Base-by-base conservation (phyloP, 2,329 filamentous ascomycete species). In the Beauveria australis region DNA sequence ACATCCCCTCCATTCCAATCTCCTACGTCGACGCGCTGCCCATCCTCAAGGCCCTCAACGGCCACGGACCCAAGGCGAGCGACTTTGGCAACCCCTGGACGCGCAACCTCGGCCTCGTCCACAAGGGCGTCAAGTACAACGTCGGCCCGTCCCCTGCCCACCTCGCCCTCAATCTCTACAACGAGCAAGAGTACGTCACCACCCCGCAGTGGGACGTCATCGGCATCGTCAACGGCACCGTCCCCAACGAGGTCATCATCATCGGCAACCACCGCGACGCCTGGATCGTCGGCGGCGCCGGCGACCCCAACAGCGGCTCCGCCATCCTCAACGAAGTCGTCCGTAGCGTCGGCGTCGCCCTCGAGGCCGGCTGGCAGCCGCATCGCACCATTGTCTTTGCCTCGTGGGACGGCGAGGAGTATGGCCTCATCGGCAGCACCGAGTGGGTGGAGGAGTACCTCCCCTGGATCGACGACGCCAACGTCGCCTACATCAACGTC, bases 381-480 rank as follows among this genome's bases (percentile, higher is more conserved):
- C 80, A 92, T 22, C 88, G 93, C 24, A 97, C 93, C 0, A 91
- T 97, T 61, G 90, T 97, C 46, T 93, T 97, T 69, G 92, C 89
- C 24, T 88, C 84, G 71, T 91, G 88, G 88, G 88, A 91, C 64
- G 88, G 87, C 37, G 88, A 91, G 74, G 92, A 96, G 73, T 96
- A 96, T 66, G 91, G 89, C 0, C 80, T 96, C 5, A 74, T 96
- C 16, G 92, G 92, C 5, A 91, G 87, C 58, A 96, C 92, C 0
- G 92, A 96, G 70, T 96, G 92, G 91, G 91, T 96, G 0, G 92
- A 96, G 70, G 91, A 96, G 66, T 91, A 90, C 67, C 74, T 95
- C 0, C 88, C 89, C 0, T 96, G 91, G 91, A 81, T 96, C 14
- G 80, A 81, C 2, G 79, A 80, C 4, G 81, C 88, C 46, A 88